Base-by-base conservation (phyloP, 1,284 basidiomycete species). In the Mrakiaceae sp. region DNA sequence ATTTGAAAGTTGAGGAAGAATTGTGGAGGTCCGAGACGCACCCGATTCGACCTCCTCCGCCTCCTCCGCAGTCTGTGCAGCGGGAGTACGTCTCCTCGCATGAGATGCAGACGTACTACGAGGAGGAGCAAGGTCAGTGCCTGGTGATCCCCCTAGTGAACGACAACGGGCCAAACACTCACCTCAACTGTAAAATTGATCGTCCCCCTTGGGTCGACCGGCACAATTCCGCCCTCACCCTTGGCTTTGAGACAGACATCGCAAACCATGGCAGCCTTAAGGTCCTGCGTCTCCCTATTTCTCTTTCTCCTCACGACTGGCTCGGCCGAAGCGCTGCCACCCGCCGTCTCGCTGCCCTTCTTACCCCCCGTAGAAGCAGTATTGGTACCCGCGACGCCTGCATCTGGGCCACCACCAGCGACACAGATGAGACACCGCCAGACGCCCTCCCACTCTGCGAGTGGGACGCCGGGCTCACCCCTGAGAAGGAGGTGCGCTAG, bases 1-100 rank as follows among this genome's bases (percentile, higher is more conserved):
- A 56, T 4, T 12, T 53, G 52, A n/a, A 39, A 39, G 4, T 57
- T n/a, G 4, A 12, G 4, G 14, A 12, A 9, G 14, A 9, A 8
- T 9, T n/a, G 5, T 3, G 27, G 39, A 52, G 6, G 60, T 6
- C 27, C 10, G 12, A 40, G 50, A 60, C 64, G 27, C 42, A 64
- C 64, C 64, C 64, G 14, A 66, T 42, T 5, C 64, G 55, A 2
- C 60, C 64, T 5, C 64, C 64, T 11, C 64, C 64, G 7, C 62
- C 65, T 2, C 61, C 61, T 5, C 65, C 65, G 57, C 65, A 66
- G 42, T 66, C 65, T 11, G 65, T 60, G 54, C 65, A 66, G 7
- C 65, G 56, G 12, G 51, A 27, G 58, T 66, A 66, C 40, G 54
- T 63, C 0, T 53, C 54, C 14, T 62, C 46, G 50, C 64, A 66